Evolutionary conservation across 2,329 filamentous ascomycete species (phyloP).

Genomic region (Seiridium unicorne): DNA sequence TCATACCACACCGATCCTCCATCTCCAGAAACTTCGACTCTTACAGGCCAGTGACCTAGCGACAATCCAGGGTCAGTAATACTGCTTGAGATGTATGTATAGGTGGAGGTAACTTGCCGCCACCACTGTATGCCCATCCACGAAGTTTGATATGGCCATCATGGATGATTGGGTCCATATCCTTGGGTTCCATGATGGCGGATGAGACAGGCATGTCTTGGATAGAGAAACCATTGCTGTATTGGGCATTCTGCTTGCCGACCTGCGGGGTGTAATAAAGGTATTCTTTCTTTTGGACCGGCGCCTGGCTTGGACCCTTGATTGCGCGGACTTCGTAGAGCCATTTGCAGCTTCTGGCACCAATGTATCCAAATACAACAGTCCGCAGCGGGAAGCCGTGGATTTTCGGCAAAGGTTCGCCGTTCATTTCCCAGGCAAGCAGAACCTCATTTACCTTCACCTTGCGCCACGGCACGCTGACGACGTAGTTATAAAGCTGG

Average conservation of each 20-base stretch:
- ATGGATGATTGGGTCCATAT: constrained; percentile 61
- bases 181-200: constrained; percentile 64
- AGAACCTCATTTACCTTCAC: constrained; percentile 66
- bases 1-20: constrained; percentile 65
- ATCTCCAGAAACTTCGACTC: constrained; percentile 63
- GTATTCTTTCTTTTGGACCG: constrained; percentile 65
- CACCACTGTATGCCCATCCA: constrained; percentile 59
- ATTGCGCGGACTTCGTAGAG: constrained; percentile 63
- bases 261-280: constrained; percentile 68
- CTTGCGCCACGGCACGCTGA: constrained; percentile 66
- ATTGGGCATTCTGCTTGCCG: constrained; percentile 63
- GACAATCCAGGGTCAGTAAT: no score
- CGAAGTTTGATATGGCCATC: constrained; percentile 55
- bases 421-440: constrained; percentile 72
- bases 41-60: constrained; percentile 53
- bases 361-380: constrained; percentile 66
- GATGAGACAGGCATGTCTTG: constrained; percentile 71
- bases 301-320: constrained; percentile 50
- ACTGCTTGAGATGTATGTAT: no score
- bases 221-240: constrained; percentile 62
- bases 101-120: constrained; percentile 16
- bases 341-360: constrained; percentile 64
- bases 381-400: constrained; percentile 64
- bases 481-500: constrained; percentile 64
- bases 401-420: constrained; percentile 59